Evolutionary conservation across 2,329 filamentous ascomycete species (phyloP).

Genomic region (Aureobasidium sp.): DNA sequence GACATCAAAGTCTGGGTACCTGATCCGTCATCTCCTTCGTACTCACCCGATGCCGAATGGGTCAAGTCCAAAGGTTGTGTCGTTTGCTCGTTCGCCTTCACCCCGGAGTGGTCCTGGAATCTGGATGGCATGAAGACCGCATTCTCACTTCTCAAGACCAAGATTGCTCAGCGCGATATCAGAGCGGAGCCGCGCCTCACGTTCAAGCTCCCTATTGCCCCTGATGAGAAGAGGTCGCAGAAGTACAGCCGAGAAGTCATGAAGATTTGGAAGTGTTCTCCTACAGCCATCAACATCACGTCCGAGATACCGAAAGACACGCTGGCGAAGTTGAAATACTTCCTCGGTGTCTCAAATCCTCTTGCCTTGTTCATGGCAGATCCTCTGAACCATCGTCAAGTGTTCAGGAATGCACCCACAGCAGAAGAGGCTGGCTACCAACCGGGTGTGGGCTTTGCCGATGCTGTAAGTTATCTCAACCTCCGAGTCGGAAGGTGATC

Average conservation of each 20-base stretch:
- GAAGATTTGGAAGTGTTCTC: slow-evolving; percentile 57
- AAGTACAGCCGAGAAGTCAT: slow-evolving; percentile 56
- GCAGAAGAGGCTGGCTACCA: slow-evolving; percentile 55
- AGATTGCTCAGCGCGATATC: slow-evolving; percentile 20
- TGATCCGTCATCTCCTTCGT: slow-evolving; percentile 50
- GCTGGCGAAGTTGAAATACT: slow-evolving; percentile 55
- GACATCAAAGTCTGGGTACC: slow-evolving; percentile 62
- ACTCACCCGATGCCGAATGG: slow-evolving; percentile 38
- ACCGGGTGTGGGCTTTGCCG: slow-evolving; percentile 60
- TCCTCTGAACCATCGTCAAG: slow-evolving; percentile 45
- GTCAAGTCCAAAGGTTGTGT: slow-evolving; percentile 53
- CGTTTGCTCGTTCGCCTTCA: slow-evolving; percentile 57
- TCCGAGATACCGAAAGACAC: slow-evolving; percentile 45
- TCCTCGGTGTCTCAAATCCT: slow-evolving; percentile 59
- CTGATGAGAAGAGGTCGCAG: slow-evolving; percentile 50
- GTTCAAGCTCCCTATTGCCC: slow-evolving; percentile 60
- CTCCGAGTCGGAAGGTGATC: neutral
- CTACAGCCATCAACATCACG: slow-evolving; percentile 40
- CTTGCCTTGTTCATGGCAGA: slow-evolving; percentile 64
- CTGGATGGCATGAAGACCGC: slow-evolving; percentile 27
- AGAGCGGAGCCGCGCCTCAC: slow-evolving; percentile 41
- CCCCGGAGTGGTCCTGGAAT: slow-evolving; percentile 27
- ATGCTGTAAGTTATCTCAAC: slow-evolving; percentile 48
- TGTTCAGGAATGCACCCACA: slow-evolving; percentile 54
- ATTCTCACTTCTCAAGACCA: slow-evolving; percentile 30